Base-by-base conservation (phyloP, 768 basidiomycete species). In the Termitomyces sp. region DNA sequence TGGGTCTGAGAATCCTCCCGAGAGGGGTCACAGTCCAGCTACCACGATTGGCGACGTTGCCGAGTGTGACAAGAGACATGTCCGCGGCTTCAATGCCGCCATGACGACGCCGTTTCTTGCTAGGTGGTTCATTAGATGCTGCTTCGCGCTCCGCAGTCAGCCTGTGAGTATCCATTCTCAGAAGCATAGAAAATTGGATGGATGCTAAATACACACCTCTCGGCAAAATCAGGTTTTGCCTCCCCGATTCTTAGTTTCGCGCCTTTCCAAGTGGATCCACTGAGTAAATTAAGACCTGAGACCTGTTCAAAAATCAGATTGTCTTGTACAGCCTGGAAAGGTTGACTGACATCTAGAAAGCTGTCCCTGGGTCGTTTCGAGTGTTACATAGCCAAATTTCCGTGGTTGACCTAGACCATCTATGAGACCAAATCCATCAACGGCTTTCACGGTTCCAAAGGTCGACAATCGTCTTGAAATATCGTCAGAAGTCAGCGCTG, bases 201-300 rank as follows among this genome's bases (percentile, higher is more conserved):
- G 16, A 29, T 18, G 13, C 18, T 41, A 4, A 24, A 46, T 24
- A 62, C 75, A 37, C 50, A 88, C 91, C 83, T 77, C 65, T 86
- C 83, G 3, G 69, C 69, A 64, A 78, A 92, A 67, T 92, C 85
- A 1, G 86, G 86, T 60, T 84, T 88, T n/a, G 92, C 91, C 62
- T 92, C 90, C 9, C 90, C 90, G 36, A 94, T 81, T 18, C 90
- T 81, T 32, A 94, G 72, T 62, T 88, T 92, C 22, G 90, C 74
- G n/a, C 92, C 92, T 72, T 92, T 93, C 89, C 90, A 94, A 0
- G 83, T 89, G 6, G 88, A 83, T 34, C 92, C 92, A 59, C 87
- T 92, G 27, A 94, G 77, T 2, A 83, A 68, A 66, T 84, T 92
- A 68, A 90, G 75, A 69, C 90, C 90, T 92, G 46, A 90, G 74